A percentile compares a stretch with the other conserved stretches of the same genome.
Evolutionary conservation across 495 filamentous ascomycete species (phyloP).

Genomic region (Mytilinidion resinicola): DNA sequence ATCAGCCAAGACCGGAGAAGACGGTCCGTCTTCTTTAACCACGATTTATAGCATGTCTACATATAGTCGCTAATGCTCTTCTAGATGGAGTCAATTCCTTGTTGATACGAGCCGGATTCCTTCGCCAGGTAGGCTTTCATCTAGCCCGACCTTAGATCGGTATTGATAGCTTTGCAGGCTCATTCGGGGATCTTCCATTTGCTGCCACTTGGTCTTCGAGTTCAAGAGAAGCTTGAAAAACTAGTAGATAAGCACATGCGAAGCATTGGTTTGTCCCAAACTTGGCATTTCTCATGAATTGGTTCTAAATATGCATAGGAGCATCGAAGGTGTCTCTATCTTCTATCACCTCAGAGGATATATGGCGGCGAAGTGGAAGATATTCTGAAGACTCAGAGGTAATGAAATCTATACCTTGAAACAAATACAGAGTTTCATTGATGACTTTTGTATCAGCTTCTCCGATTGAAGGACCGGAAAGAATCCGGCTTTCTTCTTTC

Average conservation of each 20-base stretch:
- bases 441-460: conserved; percentile 50
- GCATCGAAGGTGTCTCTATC: conserved; percentile 86
- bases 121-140: conserved; percentile 47
- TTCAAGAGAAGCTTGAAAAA: conserved; percentile 80
- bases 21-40: conserved; percentile 8
- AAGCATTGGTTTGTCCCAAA: conserved; percentile 51
- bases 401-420: conserved; percentile 17
- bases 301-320: conserved; percentile 41
- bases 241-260: conserved; percentile 89
- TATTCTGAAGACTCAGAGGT: conserved; percentile 57
- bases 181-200: conserved; percentile 90
- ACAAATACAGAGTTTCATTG: not conserved
- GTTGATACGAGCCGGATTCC: conserved; percentile 69
- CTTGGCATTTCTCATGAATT: not conserved
- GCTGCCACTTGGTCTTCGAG: conserved; percentile 78
- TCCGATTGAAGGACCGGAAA: conserved; percentile 74
- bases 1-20: conserved; percentile 47
- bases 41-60: not conserved
- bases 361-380: conserved; percentile 71
- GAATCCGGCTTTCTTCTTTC: conserved; percentile 69
- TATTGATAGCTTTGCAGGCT: conserved; percentile 53
- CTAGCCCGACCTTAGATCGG: not conserved
- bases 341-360: conserved; percentile 73
- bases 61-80: not conserved
- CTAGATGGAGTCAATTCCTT: conserved; percentile 61